Base-by-base conservation (phyloP, 1,139 yeast genomes). In the Casaregolazyma suthepensis region DNA sequence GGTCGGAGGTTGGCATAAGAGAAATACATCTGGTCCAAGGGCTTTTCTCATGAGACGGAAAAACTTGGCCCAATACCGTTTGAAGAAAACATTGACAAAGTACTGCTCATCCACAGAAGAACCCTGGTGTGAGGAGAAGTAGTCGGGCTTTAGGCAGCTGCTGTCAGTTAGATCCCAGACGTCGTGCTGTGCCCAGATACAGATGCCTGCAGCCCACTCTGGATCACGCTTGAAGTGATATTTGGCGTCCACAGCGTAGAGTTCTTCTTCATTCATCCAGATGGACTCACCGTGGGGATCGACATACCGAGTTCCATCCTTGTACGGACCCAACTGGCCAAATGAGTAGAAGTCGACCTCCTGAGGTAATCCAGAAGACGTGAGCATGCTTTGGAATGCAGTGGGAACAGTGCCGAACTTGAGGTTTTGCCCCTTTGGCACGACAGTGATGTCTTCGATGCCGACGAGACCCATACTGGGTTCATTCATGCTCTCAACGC, bases 1-100 rank as follows among this genome's bases (percentile, higher is more conserved):
- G 0, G 87, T 94, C 1, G 96, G 96, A 0, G 95, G 87, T 68
- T 89, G 96, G 60, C 91, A 71, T 46, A 91, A 74, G 17, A 88
- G 70, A 56, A 85, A 81, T 9, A 78, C 70, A 12, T 78, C 73
- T 1, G 77, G 48, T 46, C 78, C 77, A 0, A 74, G 59, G 1
- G 73, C 61, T 1, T 66, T 59, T 56, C 95, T 72, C 59, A 85
- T 75, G 45, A 72, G 69, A 1, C 66, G 60, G 61, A 79, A 82
- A 65, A 77, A 83, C 13, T 63, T 65, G 4, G 67, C 58, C 74
- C 83, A 86, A 63, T 75, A 83, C 37, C 80, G 79, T 26, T 85
- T 73, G 65, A 86, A 88, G 59, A 76, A 77, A 38, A 75, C 71
- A 63, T 87, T 84, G 56, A 80, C 80, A 64, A 87, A 88, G 56